A percentile compares a stretch with the other conserved stretches of the same genome.
phyloP scores from a whole-genome alignment of 2,329 filamentous ascomycete species.

The Paracamarosporium sp. region DNA sequence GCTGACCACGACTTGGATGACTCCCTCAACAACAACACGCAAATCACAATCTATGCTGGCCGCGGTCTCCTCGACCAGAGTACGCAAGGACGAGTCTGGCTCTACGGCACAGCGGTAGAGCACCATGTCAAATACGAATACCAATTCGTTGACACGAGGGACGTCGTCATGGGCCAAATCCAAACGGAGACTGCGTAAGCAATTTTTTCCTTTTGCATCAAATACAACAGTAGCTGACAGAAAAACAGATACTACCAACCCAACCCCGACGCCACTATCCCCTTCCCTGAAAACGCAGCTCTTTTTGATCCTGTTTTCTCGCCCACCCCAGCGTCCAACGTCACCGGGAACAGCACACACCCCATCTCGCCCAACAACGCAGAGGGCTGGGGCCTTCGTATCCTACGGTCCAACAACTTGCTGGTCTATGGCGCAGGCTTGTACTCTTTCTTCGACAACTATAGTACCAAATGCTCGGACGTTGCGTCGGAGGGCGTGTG shows the following conservation, averaged over 20 bases:
- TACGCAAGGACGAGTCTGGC: slow-evolving; percentile 45
- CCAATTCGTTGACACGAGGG: slow-evolving; percentile 77
- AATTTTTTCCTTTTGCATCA: slow-evolving; percentile 2
- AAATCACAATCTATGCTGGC: slow-evolving; percentile 86
- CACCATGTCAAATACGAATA: slow-evolving; percentile 76
- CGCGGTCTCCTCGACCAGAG: slow-evolving; percentile 79
- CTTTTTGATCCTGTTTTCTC: slow-evolving; percentile 74
- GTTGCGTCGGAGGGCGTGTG: slow-evolving; percentile 46
- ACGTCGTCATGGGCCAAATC: slow-evolving; percentile 82
- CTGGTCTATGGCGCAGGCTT: slow-evolving; percentile 69
- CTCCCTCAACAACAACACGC: slow-evolving; percentile 63
- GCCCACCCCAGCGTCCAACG: slow-evolving; percentile 57
- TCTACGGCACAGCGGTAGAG: slow-evolving; percentile 73
- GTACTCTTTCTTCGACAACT: slow-evolving; percentile 74
- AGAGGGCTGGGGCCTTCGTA: slow-evolving; percentile 68
- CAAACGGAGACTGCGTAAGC: slow-evolving; percentile 86
- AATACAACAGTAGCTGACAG: neutral
- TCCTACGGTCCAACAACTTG: slow-evolving; percentile 63
- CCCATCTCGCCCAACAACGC: slow-evolving; percentile 40
- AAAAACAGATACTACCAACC: slow-evolving; percentile 70
- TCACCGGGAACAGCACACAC: slow-evolving; percentile 12
- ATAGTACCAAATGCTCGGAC: slow-evolving; percentile 51
- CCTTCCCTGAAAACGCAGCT: slow-evolving; percentile 65
- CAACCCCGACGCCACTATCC: slow-evolving; percentile 75
- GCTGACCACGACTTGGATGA: slow-evolving; percentile 82